Evolutionary conservation across 2,329 filamentous ascomycete species (phyloP).

Genomic region (Ophiostoma sp.): DNA sequence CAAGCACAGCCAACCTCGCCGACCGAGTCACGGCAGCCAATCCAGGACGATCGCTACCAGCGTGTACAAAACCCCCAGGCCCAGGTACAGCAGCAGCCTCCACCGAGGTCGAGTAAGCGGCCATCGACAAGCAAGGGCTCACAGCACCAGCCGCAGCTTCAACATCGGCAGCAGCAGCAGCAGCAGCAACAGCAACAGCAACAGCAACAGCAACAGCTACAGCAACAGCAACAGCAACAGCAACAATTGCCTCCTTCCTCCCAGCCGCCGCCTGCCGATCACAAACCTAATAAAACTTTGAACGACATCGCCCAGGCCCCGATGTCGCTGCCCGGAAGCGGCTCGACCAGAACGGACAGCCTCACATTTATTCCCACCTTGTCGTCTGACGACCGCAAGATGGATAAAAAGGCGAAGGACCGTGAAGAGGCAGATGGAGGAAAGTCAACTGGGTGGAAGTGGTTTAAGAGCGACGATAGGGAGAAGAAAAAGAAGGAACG

Average conservation of each 20-base stretch:
- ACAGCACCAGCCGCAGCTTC: constrained; percentile 34
- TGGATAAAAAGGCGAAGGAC: constrained; percentile 70
- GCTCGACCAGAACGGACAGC: constrained; percentile 63
- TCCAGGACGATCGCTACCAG: constrained; percentile 25
- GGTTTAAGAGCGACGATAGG: constrained; percentile 74
- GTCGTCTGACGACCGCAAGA: constrained; percentile 62
- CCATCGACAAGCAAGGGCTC: constrained; percentile 24
- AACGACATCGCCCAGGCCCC: constrained; percentile 44
- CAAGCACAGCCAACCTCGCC: constrained; percentile 15
- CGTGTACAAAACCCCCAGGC: constrained; percentile 22
- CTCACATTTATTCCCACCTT: constrained; percentile 76
- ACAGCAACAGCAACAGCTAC: constrained; percentile 34
- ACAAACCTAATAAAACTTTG: background rate
- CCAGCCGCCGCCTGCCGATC: background rate
- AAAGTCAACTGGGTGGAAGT: constrained; percentile 78
- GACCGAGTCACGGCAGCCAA: constrained; percentile 30
- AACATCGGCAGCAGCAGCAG: constrained; percentile 32
- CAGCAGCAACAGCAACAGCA: background rate
- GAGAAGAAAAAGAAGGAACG: constrained; percentile 62
- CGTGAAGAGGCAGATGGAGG: constrained; percentile 58
- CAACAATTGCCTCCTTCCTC: background rate
- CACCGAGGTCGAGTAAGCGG: constrained; percentile 34
- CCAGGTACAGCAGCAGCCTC: constrained; percentile 28
- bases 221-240: constrained; percentile 22
- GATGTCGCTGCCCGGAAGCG: constrained; percentile 62